Base-by-base conservation (phyloP, 352 stramenopile genomes). In the Plasmopara halstedii region DNA sequence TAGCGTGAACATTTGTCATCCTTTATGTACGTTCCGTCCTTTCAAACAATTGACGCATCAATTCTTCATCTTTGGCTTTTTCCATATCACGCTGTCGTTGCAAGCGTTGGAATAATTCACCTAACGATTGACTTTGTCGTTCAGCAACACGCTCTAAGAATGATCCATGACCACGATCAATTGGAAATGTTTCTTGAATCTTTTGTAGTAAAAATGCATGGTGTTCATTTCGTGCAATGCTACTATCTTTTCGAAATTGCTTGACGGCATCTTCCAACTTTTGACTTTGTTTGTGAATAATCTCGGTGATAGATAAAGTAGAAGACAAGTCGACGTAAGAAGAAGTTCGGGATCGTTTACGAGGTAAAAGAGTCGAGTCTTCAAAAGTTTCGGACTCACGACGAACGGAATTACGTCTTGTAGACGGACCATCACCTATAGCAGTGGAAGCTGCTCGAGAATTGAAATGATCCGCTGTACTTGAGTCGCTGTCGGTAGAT, bases 191-290 rank as follows among this genome's bases (percentile, higher is more conserved):
- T 9, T 67, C 63, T 49, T 73, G 58, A 26, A 73, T 56, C 44
- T 62, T 62, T 26, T 38, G 39, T 19, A 70, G 17, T 36, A 73
- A 47, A 22, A 68, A 73, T 6, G 51, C 44, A 37, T 70, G 61
- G 42, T 70, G 61, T 29, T 67, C 50, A 36, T 67, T 61, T 18
- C 63, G 63, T 34, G 53, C 59, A 10, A 57, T 34, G 0, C 51
- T 39, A 23, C 63, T 62, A 25, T 73, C 63, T 40, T 68, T 65
- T n/a, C 63, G 58, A 37, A 73, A 73, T 4, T 58, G 59, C 44
- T 73, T 65, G 19, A 73, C 51, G 8, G 61, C 58, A 10, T 45
- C 19, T 50, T 73, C 63, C 19, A 73, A 35, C 31, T 64, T 58
- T 2, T 22, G 25, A 38, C 53, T 73, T 42, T 73, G 63, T 14